Conservation (phyloP, 2,329 filamentous ascomycete genomes). For the Ophiocordyceps australis region DNA sequence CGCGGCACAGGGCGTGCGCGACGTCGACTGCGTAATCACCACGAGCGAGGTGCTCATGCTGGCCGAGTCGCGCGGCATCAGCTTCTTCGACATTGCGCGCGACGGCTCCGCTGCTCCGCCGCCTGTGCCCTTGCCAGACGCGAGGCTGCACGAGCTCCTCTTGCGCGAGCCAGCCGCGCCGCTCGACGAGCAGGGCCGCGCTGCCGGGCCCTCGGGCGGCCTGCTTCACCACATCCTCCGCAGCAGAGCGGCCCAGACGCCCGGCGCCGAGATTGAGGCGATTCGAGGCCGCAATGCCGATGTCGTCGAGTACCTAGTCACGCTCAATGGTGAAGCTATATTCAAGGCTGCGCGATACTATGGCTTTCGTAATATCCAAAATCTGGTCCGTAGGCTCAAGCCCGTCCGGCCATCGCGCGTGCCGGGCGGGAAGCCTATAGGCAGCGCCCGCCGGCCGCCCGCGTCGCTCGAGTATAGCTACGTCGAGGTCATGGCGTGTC, state of each 20-base stretch:
- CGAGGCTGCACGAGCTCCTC: constrained; percentile 51
- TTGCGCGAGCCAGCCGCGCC: constrained; percentile 33
- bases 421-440: constrained; percentile 52
- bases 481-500: constrained; percentile 97
- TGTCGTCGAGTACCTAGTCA: constrained; percentile 69
- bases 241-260: constrained; percentile 50
- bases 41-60: constrained; percentile 87
- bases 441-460: constrained; percentile 31
- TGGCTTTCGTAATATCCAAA: constrained; percentile 96
- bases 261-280: constrained; percentile 53
- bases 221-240: constrained; percentile 74
- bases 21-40: constrained; percentile 96
- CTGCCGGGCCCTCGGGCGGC: constrained; percentile 70
- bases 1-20: constrained; percentile 45
- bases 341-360: constrained; percentile 84
- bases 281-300: constrained; percentile 74
- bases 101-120: constrained; percentile 25
- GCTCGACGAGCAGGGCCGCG: too few species aligned
- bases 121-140: constrained; percentile 50
- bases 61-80: constrained; percentile 59
- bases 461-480: constrained; percentile 58
- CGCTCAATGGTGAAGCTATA: constrained; percentile 35
- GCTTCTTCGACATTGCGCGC: constrained; percentile 55
- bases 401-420: constrained; percentile 62
- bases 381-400: constrained; percentile 81